phyloP scores from a whole-genome alignment of 2,329 filamentous ascomycete species.

The Fusarium nisikadoi region DNA sequence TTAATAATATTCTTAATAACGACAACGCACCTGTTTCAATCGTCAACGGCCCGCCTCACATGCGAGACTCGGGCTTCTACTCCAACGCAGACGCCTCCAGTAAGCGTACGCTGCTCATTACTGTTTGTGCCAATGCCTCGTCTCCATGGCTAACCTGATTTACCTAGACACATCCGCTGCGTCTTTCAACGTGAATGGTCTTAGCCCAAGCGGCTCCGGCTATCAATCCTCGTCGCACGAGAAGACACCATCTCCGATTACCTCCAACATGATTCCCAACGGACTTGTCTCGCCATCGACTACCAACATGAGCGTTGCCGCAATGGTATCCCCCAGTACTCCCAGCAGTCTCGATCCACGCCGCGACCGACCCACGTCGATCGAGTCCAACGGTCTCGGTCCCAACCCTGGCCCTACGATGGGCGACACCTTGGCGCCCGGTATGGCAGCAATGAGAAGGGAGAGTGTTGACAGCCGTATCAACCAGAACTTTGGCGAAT shows the following conservation, averaged over 20 bases:
- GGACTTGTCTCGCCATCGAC: constrained; percentile 65
- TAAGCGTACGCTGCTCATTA: constrained; percentile 51
- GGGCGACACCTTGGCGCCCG: constrained; percentile 53
- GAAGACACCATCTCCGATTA: constrained; percentile 71
- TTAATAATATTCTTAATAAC: constrained; percentile 54
- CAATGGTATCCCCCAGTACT: constrained; percentile 71
- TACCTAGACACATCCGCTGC: constrained; percentile 52
- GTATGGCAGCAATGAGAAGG: constrained; percentile 64
- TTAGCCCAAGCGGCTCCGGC: constrained; percentile 56
- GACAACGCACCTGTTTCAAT: constrained; percentile 44
- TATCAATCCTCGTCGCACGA: constrained; percentile 63
- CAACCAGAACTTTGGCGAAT: constrained; percentile 75
- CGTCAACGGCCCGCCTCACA: constrained; percentile 46
- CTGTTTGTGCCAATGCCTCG: constrained; percentile 19
- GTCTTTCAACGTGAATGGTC: constrained; percentile 52
- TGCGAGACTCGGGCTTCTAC: constrained; percentile 57
- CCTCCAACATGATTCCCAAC: constrained; percentile 61
- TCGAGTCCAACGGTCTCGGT: constrained; percentile 46
- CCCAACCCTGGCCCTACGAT: constrained; percentile 41
- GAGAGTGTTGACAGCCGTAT: constrained; percentile 85
- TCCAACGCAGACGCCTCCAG: constrained; percentile 57
- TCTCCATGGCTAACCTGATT: constrained; percentile 30
- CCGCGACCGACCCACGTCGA: constrained; percentile 54
- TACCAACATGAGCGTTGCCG: constrained; percentile 73
- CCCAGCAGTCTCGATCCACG: constrained; percentile 56